phyloP scores from a whole-genome alignment of 305 asterid genomes.

The Caryopteris hybrid region DNA sequence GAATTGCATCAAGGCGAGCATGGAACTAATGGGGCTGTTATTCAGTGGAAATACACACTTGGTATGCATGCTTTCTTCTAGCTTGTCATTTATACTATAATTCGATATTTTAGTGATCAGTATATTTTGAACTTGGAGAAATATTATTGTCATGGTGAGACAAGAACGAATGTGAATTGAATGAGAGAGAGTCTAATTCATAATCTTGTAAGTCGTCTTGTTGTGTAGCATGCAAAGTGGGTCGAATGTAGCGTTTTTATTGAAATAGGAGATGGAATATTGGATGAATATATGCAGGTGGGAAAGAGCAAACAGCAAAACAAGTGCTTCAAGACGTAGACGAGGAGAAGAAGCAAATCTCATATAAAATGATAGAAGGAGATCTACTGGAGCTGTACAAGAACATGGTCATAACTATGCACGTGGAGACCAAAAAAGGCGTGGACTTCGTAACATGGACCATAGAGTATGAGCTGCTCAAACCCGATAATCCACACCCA shows the following conservation, averaged over 20 bases:
- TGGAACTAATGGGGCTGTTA: constrained; percentile 14
- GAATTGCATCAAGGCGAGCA: constrained; percentile 16
- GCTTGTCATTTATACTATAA: too few species aligned
- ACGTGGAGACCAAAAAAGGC: constrained; percentile 29
- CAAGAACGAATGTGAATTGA: too few species aligned
- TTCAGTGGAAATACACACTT: constrained; percentile 19
- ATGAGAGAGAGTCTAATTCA: too few species aligned
- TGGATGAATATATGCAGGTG: neutral
- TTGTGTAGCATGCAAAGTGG: too few species aligned
- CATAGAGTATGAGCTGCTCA: constrained; percentile 34
- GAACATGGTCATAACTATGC: constrained; percentile 18
- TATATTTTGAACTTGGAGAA: too few species aligned
- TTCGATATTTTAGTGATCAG: too few species aligned
- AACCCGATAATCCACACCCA: constrained; percentile 31
- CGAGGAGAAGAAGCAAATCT: constrained; percentile 11
- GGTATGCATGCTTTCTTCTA: neutral
- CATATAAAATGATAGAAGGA: constrained; percentile 2
- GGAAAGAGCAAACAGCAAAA: neutral
- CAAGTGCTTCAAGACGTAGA: constrained; percentile 9
- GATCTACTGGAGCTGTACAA: constrained; percentile 10
- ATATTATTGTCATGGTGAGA: too few species aligned
- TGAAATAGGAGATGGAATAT: too few species aligned
- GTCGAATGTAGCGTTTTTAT: too few species aligned
- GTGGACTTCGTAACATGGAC: constrained; percentile 27
- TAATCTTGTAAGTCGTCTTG: too few species aligned